A percentile compares a stretch with the other conserved stretches of the same genome.
Conservation (phyloP, 352 stramenopile genomes). For the Peronospora belbahrii region DNA sequence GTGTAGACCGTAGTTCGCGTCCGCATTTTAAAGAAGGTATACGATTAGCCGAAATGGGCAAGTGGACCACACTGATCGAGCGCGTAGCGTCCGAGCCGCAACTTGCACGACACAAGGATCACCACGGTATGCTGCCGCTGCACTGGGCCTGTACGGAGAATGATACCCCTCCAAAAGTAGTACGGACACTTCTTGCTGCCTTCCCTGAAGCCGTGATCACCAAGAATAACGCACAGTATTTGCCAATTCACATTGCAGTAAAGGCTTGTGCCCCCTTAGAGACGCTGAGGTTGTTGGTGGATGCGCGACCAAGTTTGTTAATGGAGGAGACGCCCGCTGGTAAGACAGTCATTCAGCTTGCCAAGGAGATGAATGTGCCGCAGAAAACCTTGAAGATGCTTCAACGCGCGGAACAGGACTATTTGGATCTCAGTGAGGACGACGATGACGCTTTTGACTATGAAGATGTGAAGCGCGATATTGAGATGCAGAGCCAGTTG, state of each 20-base stretch:
- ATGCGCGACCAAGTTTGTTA: slow-evolving; percentile 57
- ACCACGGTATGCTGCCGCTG: slow-evolving; percentile 78
- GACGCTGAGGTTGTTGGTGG: slow-evolving; percentile 50
- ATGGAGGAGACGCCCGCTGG: slow-evolving; percentile 63
- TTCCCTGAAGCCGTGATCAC: slow-evolving; percentile 73
- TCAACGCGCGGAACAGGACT: slow-evolving; percentile 60
- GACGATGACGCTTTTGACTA: slow-evolving; percentile 58
- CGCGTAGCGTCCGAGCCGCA: slow-evolving; percentile 48
- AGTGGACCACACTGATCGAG: slow-evolving; percentile 60
- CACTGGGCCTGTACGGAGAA: slow-evolving; percentile 82
- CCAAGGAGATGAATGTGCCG: slow-evolving; percentile 45
- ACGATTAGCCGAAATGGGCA: slow-evolving; percentile 71
- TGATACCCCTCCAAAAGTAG: slow-evolving; percentile 52
- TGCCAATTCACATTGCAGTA: slow-evolving; percentile 80
- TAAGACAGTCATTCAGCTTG: slow-evolving; percentile 63
- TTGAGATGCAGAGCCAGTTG: slow-evolving; percentile 66
- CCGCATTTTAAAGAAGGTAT: slow-evolving; percentile 79
- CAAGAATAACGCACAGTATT: slow-evolving; percentile 76
- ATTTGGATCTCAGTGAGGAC: slow-evolving; percentile 52
- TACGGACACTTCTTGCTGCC: slow-evolving; percentile 54
- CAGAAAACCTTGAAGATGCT: slow-evolving; percentile 47
- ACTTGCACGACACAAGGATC: slow-evolving; percentile 69
- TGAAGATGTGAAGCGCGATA: slow-evolving; percentile 65
- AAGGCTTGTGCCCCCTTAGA: slow-evolving; percentile 42
- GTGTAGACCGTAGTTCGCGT: slow-evolving; percentile 30